These are phyloP conservation scores for Magnolia sinica DNA, from an alignment of 164 flowering plant genomes.

Conservation along the genomic window DNA sequence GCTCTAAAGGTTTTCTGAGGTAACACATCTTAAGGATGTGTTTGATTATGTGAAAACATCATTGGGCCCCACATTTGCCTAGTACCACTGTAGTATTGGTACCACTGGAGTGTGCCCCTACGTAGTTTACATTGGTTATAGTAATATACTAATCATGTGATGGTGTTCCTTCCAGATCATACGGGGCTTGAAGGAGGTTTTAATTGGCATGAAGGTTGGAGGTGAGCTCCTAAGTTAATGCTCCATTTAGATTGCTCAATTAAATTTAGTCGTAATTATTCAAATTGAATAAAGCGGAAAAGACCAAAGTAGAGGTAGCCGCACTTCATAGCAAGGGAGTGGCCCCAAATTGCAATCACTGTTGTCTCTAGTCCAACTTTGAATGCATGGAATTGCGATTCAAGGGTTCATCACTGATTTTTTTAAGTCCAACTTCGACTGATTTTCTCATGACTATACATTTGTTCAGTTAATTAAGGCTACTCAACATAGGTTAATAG, in stretches of 20 bases:
- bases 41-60: no score
- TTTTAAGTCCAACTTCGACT: no score
- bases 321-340: no score
- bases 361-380: neutral
- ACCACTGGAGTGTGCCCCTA: no score
- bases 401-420: neutral
- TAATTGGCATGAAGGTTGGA: conserved; percentile 89
- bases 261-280: neutral
- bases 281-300: neutral
- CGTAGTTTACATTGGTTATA: no score
- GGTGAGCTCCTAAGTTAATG: conserved; percentile 40
- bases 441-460: no score
- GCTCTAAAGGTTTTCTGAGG: no score
- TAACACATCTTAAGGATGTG: no score
- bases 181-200: conserved; percentile 78
- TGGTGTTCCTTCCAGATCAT: conserved; percentile 48
- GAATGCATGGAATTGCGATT: neutral
- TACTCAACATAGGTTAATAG: no score
- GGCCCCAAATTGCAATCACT: neutral
- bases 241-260: neutral
- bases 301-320: neutral
- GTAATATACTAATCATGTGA: neutral
- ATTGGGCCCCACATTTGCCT: no score
- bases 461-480: no score
- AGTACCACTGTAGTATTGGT: no score